These are phyloP conservation scores for Syncephalastrum racemosum DNA, from an alignment of 371 early-diverging fungal species.

Conservation along the genomic window DNA sequence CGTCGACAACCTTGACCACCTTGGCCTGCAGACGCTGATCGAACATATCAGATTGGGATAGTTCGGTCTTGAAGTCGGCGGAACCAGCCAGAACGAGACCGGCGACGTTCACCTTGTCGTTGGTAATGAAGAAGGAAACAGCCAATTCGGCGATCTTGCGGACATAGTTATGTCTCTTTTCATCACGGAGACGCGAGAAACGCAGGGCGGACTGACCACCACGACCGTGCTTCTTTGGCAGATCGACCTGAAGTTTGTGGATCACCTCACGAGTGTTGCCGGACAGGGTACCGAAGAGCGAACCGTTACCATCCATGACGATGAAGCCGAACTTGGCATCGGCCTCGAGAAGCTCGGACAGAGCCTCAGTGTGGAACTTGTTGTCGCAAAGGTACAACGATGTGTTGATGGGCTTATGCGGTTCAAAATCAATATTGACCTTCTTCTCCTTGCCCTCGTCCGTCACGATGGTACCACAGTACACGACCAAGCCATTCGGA, in stretches of 20 bases:
- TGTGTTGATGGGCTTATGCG: constrained; percentile 98
- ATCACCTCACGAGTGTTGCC: constrained; percentile 95
- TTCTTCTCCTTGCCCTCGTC: constrained; percentile 98
- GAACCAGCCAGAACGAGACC: constrained; percentile 95
- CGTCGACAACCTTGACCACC: constrained; percentile 92
- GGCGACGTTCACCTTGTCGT: constrained; percentile 90
- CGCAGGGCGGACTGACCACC: constrained; percentile 99
- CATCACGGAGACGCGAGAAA: constrained; percentile 97
- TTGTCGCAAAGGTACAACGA: constrained; percentile 98
- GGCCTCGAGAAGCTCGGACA: constrained; percentile 86
- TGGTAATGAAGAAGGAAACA: constrained; percentile 89
- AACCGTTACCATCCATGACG: constrained; percentile 97
- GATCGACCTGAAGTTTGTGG: constrained; percentile 90
- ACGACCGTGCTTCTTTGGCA: constrained; percentile 99
- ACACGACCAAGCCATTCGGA: constrained; percentile 87
- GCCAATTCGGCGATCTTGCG: constrained; percentile 97
- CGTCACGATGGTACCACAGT: constrained; percentile 92
- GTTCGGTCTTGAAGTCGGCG: constrained; percentile 97
- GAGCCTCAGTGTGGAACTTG: constrained; percentile 97
- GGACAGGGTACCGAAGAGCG: constrained; percentile 91
- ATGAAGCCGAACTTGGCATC: constrained; percentile 98
- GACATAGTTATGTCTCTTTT: constrained; percentile 98
- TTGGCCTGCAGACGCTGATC: constrained; percentile 87
- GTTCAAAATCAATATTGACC: constrained; percentile 96
- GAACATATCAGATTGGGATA: constrained; percentile 89